Conservation (phyloP, 31 red algal species). For the Bonnemaisonia californica region DNA sequence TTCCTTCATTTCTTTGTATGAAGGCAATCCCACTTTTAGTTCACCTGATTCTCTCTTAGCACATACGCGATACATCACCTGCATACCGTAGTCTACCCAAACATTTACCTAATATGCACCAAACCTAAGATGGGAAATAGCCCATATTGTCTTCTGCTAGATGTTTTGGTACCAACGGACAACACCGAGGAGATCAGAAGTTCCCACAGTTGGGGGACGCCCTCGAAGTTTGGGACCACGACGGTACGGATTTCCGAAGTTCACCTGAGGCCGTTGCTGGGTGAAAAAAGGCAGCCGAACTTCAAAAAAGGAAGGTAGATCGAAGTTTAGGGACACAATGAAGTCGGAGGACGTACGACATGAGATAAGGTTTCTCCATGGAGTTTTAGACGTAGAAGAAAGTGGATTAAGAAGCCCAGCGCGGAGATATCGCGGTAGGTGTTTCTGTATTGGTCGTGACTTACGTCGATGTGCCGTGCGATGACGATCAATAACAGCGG, state of each 20-base stretch:
- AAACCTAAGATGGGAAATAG: constrained; percentile 36
- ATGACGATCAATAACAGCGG: no score
- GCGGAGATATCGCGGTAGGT: not conserved
- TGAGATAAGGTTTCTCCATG: not conserved
- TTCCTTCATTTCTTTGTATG: not conserved
- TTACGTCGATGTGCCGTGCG: no score
- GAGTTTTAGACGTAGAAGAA: not conserved
- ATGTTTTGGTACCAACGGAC: constrained; percentile 23
- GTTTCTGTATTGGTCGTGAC: not conserved
- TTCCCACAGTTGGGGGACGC: not conserved
- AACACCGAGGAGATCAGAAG: constrained; percentile 8
- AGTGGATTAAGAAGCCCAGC: not conserved
- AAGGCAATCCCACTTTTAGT: not conserved
- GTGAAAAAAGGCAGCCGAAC: not conserved
- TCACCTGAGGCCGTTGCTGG: not conserved
- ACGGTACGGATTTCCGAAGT: constrained; percentile 11
- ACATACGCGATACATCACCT: constrained; percentile 1
- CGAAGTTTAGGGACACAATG: not conserved
- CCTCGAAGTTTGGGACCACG: not conserved
- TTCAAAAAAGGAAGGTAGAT: not conserved
- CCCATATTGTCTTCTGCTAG: not conserved
- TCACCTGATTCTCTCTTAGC: not conserved
- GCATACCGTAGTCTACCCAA: constrained; percentile 28
- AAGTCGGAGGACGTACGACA: not conserved
- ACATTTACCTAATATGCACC: not conserved